phyloP scores from a whole-genome alignment of 768 basidiomycete genomes.

The Lyophyllum atratum region DNA sequence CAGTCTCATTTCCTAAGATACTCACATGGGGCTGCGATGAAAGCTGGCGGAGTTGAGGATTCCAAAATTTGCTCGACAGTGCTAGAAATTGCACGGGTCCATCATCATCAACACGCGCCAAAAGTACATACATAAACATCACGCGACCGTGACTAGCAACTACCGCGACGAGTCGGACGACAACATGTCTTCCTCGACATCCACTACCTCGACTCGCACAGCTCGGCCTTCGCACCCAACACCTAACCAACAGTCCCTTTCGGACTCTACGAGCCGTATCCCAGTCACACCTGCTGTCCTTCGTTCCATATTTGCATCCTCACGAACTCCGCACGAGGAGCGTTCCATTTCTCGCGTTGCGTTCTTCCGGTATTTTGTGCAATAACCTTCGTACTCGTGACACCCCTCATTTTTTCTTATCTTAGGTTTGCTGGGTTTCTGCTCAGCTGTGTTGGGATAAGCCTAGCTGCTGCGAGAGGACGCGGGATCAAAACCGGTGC shows the following conservation, averaged over 20 bases:
- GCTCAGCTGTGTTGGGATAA: conserved; percentile 79
- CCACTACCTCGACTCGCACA: conserved; percentile 51
- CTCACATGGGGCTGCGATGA: too few species aligned
- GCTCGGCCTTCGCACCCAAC: conserved; percentile 36
- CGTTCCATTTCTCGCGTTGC: conserved; percentile 82
- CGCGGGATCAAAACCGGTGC: conserved; percentile 67
- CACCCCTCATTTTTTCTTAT: not conserved
- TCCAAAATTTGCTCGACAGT: too few species aligned
- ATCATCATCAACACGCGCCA: not conserved
- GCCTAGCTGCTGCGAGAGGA: conserved; percentile 70
- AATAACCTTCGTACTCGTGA: not conserved
- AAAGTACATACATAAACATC: conserved; percentile 9
- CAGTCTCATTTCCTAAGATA: not conserved
- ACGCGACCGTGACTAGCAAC: conserved; percentile 20
- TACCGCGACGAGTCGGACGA: conserved; percentile 15
- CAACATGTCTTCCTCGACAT: conserved; percentile 48
- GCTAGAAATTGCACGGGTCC: too few species aligned
- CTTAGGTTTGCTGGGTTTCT: conserved; percentile 79
- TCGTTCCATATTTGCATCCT: conserved; percentile 85
- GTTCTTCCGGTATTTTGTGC: conserved; percentile 69
- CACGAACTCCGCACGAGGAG: conserved; percentile 79
- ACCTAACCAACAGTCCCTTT: conserved; percentile 38
- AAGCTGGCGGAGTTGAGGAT: too few species aligned
- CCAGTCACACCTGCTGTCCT: conserved; percentile 84
- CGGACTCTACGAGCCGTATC: conserved; percentile 59